These are phyloP conservation scores for Talaromyces thailandensis DNA, from an alignment of 495 filamentous ascomycete genomes.

Conservation along the genomic window DNA sequence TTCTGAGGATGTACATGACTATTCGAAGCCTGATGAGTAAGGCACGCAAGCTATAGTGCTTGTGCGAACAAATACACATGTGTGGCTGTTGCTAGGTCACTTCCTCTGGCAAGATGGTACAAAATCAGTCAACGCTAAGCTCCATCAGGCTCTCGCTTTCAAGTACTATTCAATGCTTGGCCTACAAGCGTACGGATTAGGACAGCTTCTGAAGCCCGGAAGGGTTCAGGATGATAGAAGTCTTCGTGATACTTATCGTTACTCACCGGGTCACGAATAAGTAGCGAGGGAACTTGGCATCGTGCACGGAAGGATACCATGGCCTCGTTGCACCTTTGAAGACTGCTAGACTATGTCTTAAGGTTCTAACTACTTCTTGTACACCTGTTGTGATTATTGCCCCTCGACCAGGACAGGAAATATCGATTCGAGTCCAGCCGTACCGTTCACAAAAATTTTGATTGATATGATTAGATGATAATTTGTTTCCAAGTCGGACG, in stretches of 20 bases:
- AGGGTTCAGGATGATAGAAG: not conserved
- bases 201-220: not conserved
- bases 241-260: too few relatives aligned
- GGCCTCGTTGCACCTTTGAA: not conserved
- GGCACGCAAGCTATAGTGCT: not conserved
- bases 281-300: not conserved
- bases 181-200: not conserved
- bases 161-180: not conserved
- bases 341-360: not conserved
- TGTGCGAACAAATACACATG: not conserved
- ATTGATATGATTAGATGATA: not conserved
- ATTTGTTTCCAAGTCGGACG: not conserved
- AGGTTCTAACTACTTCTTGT: not conserved
- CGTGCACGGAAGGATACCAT: not conserved
- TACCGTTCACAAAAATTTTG: not conserved
- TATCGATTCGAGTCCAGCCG: not conserved
- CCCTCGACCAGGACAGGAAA: not conserved
- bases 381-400: not conserved
- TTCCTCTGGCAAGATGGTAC: not conserved
- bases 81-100: not conserved
- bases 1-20: slow-evolving; percentile 52
- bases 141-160: not conserved
- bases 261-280: not conserved
- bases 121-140: not conserved
- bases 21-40: not conserved